Evolutionary conservation across 2,329 filamentous ascomycete species (phyloP), one percentile per base, ranked within the genome.

Genomic region (Nigrospora osmanthi): DNA sequence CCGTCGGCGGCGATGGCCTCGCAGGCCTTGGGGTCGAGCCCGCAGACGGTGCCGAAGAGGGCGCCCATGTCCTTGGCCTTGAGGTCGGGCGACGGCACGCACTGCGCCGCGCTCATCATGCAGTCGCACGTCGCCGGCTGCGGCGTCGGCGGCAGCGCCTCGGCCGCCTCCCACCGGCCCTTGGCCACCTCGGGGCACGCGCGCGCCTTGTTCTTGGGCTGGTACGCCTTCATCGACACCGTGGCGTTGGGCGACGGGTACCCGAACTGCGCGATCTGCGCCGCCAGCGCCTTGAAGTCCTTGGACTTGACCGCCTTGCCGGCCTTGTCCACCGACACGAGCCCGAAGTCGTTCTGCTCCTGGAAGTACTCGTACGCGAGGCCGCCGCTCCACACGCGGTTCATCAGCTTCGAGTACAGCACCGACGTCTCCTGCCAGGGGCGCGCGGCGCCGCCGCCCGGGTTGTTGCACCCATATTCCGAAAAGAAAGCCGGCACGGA

Each of bases 341-440:
- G 72, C 64, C 47, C 84, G 60, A 80, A 89, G 56, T 87, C 64
- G 67, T 88, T 88, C 19, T 44, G 44, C 62, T 87, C 84, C 64
- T 88, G 77, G 68, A 84, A 86, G 68, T 86, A 89, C 83, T 86
- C 86, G 72, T 88, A 89, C 56, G 87, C 82, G 53, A 89, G 87
- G 62, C 83, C 85, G 57, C 85, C 85, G 49, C 81, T 86, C 79
- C 81, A 85, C 55, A 87, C 80, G 35, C 64, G 56, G 43, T 73
- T 78, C 85, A 89, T 89, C 54, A 85, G 53, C 36, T 63, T 48
- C 47, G 83, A 78, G 61, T 78, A 88, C 30, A 89, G 72, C 47
- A 78, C 74, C 28, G 64, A 63, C 17, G 87, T 81, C 55, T 88
- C 85, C 40, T 76, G 80, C 68, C 87, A 89, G 35, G 65, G 61